Evolutionary conservation across 345 rosid genomes (phyloP), one percentile per base, ranked within the genome.

Genomic region (Iberis pinnata): DNA sequence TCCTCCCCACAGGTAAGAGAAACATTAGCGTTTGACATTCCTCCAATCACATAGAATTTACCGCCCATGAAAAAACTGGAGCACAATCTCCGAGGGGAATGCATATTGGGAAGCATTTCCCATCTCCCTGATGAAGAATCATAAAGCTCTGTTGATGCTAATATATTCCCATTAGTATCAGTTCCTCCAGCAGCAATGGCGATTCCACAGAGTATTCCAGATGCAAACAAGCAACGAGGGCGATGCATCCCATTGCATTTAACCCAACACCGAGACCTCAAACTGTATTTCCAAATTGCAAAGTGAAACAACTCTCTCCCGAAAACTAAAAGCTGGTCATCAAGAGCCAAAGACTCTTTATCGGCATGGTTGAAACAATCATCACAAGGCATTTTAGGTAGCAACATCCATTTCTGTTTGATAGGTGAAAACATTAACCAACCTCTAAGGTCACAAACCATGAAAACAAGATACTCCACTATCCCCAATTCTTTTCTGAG

Each of bases 11-110:
- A 84, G 8, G 78, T 76, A 50, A 81, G 58, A 2, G 89, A 81
- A 11, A 12, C 78, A 24, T 69, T 78, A 16, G 86, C 80, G 50
- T 79, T 63, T 1, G 89, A 78, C 88, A 82, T 79, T 3, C 94
- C 94, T 13, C 94, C 94, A 43, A 84, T 70, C 41, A 84, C 89
- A 4, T 80, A 85, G 70, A 85, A 85, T 44, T 80, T 85, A 11
- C 78, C 84, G 29, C 82, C 94, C 94, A 85, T 80, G 56, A 85
- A 85, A 76, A 85, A 82, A 1, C 89, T 89, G 9, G 94, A 85
- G 65, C 94, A 85, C 46, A 80, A 49, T 60, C 82, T 79, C 43
- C 94, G 79, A 7, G 81, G 89, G 2, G 79, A 73, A 65, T 79
- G 70, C 89, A 85, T 82, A 49, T 62, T 75, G 2, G 86, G 89